These are phyloP conservation scores for Fonsecaea pugnacius DNA, from an alignment of 2,329 filamentous ascomycete species.

Conservation along the genomic window DNA sequence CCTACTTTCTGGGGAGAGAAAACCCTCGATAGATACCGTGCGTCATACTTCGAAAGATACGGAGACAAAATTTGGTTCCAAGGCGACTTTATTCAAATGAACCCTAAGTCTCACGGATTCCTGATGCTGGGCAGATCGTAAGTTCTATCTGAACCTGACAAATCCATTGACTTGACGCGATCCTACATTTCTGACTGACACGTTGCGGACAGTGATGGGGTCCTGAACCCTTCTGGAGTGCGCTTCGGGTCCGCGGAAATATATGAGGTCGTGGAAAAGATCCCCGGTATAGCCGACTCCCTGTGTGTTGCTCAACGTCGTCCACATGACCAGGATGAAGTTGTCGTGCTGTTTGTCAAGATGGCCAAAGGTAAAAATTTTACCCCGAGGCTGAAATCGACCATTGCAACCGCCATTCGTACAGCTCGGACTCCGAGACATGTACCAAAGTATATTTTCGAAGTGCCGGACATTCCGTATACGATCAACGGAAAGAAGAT, in stretches of 20 bases:
- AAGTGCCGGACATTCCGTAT: constrained; percentile 16
- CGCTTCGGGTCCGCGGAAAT: constrained; percentile 93
- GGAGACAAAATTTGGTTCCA: constrained; percentile 56
- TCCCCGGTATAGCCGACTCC: constrained; percentile 12
- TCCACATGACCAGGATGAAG: constrained; percentile 12
- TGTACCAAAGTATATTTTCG: constrained; percentile 25
- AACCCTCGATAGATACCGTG: neutral
- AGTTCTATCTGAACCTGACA: neutral
- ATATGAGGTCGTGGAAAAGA: constrained; percentile 64
- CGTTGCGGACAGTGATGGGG: constrained; percentile 44
- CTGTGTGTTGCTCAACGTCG: constrained; percentile 22
- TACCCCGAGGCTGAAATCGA: constrained; percentile 58
- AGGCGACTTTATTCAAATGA: constrained; percentile 58
- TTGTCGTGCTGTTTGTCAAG: constrained; percentile 27
- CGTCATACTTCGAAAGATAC: constrained; percentile 1
- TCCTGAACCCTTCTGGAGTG: constrained; percentile 77
- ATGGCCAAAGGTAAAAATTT: neutral
- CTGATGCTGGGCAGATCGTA: constrained; percentile 20
- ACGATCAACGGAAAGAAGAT: constrained; percentile 29
- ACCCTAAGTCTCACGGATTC: constrained; percentile 10
- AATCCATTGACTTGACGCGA: too few species aligned
- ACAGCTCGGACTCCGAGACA: constrained; percentile 62
- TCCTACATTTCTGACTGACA: too few species aligned
- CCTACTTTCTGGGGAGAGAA: constrained; percentile 5
- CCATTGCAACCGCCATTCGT: constrained; percentile 57